Percentiles rank a stretch among this genome's conserved stretches.
phyloP scores from a whole-genome alignment of 305 asterid species.

The Solanum hybrid region DNA sequence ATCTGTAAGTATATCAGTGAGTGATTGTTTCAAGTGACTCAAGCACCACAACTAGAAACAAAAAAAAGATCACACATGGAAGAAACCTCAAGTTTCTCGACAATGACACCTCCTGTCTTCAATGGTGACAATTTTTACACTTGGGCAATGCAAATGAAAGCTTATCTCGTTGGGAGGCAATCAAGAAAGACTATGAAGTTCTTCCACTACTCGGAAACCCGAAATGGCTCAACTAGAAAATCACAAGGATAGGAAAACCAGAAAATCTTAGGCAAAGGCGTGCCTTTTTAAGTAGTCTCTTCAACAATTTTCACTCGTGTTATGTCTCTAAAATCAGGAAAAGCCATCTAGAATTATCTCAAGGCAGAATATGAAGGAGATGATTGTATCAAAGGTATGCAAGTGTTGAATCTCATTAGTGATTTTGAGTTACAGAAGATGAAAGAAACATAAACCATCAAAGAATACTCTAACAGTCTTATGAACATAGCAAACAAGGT shows the following conservation, averaged over 20 bases:
- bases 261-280: background rate
- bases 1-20: background rate
- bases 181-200: background rate
- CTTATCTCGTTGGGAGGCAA: background rate
- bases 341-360: background rate
- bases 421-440: background rate
- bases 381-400: background rate
- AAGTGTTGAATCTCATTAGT: background rate
- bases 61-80: background rate
- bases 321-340: background rate
- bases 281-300: background rate
- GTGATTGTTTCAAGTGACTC: background rate
- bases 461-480: background rate
- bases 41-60: background rate
- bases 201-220: background rate
- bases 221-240: background rate
- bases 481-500: background rate
- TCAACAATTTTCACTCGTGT: background rate
- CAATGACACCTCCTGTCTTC: background rate
- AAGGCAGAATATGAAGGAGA: background rate
- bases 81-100: background rate
- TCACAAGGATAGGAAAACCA: background rate
- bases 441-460: background rate
- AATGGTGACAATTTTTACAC: background rate
- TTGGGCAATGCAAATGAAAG: background rate